phyloP scores from a whole-genome alignment of 495 filamentous ascomycete species.

The Stereocaulon alpinum region DNA sequence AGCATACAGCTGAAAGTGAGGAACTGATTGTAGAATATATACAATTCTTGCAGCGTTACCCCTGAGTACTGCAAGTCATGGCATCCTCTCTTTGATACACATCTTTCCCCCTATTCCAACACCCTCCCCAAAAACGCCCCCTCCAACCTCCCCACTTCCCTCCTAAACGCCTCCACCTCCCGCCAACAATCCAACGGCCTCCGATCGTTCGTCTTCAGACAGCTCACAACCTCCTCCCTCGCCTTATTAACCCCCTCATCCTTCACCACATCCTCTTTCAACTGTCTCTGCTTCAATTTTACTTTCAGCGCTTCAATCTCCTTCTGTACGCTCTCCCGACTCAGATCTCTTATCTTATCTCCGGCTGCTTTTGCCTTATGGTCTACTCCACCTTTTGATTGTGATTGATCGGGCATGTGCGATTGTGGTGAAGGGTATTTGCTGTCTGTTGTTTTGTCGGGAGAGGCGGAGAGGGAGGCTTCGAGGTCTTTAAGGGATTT shows the following conservation, averaged over 20 bases:
- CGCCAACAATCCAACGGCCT: slow-evolving; percentile 91
- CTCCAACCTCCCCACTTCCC: slow-evolving; percentile 75
- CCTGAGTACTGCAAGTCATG: no score
- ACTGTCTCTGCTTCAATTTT: slow-evolving; percentile 57
- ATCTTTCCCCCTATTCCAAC: slow-evolving; percentile 36
- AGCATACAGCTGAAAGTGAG: no score
- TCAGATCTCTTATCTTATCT: slow-evolving; percentile 35
- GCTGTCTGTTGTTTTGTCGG: slow-evolving; percentile 26
- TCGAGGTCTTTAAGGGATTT: slow-evolving; percentile 52
- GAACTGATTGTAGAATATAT: no score
- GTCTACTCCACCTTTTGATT: slow-evolving; percentile 21
- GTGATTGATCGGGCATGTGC: slow-evolving; percentile 17
- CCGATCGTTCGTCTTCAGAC: slow-evolving; percentile 75
- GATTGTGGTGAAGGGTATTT: slow-evolving; percentile 14
- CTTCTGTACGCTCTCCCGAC: slow-evolving; percentile 42
- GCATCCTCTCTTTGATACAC: not conserved
- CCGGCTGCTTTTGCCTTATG: slow-evolving; percentile 26
- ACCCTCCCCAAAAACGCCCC: slow-evolving; percentile 78
- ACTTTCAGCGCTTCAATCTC: slow-evolving; percentile 72
- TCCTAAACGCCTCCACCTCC: slow-evolving; percentile 85
- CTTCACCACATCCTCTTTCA: slow-evolving; percentile 54
- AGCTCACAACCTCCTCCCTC: slow-evolving; percentile 65
- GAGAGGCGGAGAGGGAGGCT: slow-evolving; percentile 39
- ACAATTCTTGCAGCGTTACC: no score
- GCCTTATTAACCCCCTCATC: slow-evolving; percentile 53